Percentiles rank a stretch among this genome's conserved stretches.
These are phyloP conservation scores for Vigna radiata DNA, from an alignment of 306 rosid species.

Conservation along the genomic window DNA sequence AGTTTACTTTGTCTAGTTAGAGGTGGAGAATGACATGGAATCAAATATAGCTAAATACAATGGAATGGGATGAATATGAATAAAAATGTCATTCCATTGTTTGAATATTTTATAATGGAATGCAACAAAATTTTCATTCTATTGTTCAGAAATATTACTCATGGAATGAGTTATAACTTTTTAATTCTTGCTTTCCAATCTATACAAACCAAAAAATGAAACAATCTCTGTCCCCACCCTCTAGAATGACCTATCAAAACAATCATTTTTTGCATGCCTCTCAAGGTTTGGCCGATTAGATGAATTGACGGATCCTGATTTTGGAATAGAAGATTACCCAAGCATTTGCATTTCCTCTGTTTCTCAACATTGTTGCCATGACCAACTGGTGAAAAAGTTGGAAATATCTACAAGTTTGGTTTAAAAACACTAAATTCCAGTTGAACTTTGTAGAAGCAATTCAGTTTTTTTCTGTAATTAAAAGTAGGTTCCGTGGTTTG, in stretches of 20 bases:
- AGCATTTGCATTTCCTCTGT: constrained; percentile 1
- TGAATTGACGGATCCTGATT: constrained; percentile 10
- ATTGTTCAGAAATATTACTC: no score
- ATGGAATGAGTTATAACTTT: no score
- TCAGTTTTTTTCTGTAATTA: neutral
- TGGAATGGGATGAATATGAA: no score
- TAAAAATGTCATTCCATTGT: no score
- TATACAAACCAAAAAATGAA: no score
- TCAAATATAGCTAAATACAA: no score
- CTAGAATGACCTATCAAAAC: no score
- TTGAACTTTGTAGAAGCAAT: neutral
- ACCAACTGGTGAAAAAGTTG: neutral
- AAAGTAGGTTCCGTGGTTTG: neutral
- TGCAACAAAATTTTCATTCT: no score
- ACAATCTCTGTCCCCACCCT: no score
- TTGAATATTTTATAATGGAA: no score
- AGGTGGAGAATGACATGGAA: no score
- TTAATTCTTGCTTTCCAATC: no score
- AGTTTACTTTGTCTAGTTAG: neutral
- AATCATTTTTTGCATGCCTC: neutral
- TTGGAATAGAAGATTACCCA: neutral
- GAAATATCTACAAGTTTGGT: neutral
- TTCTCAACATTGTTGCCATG: neutral
- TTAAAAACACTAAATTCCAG: constrained; percentile 3
- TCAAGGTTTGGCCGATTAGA: constrained; percentile 4